Evolutionary conservation across 305 asterid species (phyloP).

Genomic region (Withania somnifera): DNA sequence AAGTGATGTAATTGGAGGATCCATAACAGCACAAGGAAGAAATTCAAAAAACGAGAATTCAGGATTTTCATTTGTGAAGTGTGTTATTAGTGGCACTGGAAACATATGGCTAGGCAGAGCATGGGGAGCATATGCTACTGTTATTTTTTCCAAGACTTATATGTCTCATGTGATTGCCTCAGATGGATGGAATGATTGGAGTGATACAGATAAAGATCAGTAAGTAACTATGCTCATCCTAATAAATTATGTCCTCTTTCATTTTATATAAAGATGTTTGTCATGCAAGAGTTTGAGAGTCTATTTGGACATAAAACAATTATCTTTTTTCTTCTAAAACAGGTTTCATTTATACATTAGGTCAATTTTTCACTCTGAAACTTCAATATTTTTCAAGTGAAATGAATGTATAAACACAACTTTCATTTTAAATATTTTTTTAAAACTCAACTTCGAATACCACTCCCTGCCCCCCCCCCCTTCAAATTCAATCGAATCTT

Average conservation of each 20-base stretch:
- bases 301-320: not conserved
- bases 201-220: slow-evolving; percentile 4
- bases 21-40: slow-evolving; percentile 67
- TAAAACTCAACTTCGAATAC: too few relatives aligned
- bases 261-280: not conserved
- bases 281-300: not conserved
- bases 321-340: not conserved
- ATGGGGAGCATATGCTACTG: slow-evolving; percentile 67
- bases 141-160: slow-evolving; percentile 40
- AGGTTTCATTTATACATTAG: not conserved
- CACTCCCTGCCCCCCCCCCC: too few relatives aligned
- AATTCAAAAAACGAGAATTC: slow-evolving; percentile 32
- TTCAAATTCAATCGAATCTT: not conserved
- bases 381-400: not conserved
- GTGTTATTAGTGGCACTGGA: slow-evolving; percentile 52
- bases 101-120: slow-evolving; percentile 84
- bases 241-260: not conserved
- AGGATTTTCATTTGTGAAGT: slow-evolving; percentile 71
- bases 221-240: not conserved
- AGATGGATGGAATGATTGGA: slow-evolving; percentile 14
- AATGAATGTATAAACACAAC: not conserved
- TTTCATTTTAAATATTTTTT: too few relatives aligned
- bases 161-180: slow-evolving; percentile 58
- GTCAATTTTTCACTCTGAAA: not conserved
- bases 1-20: slow-evolving; percentile 34